Percentiles rank a stretch among this genome's conserved stretches.
Conservation (phyloP, 2,329 filamentous ascomycete species). For the Fusarium sp. region DNA sequence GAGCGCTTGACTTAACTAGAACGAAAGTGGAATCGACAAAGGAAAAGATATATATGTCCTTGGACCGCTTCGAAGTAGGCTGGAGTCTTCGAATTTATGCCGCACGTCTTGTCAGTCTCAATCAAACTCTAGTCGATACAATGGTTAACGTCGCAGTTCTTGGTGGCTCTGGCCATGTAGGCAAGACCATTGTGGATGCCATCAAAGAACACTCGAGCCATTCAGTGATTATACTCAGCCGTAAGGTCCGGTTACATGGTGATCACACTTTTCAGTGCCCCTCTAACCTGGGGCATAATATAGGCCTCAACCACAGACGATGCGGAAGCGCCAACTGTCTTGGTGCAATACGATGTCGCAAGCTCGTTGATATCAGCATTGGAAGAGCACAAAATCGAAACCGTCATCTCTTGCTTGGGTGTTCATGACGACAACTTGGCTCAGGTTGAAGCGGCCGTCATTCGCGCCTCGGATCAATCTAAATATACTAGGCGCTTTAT, state of each 20-base stretch:
- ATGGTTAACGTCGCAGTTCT: slow-evolving; percentile 31
- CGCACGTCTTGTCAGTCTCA: no score
- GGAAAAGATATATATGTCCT: no score
- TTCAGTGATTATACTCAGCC: slow-evolving; percentile 22
- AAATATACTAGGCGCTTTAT: slow-evolving; percentile 25
- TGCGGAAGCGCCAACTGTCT: background rate
- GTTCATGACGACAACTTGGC: background rate
- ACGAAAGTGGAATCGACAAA: no score
- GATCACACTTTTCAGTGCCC: no score
- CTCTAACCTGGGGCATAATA: background rate
- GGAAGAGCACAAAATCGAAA: background rate
- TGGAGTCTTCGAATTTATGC: no score
- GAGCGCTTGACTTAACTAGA: no score
- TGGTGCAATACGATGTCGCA: background rate
- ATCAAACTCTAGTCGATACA: background rate
- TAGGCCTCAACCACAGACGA: background rate
- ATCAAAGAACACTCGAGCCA: slow-evolving; percentile 10
- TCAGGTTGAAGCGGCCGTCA: background rate
- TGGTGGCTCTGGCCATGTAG: slow-evolving; percentile 30
- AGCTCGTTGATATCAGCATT: background rate
- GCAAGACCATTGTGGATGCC: slow-evolving; percentile 21
- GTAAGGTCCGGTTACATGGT: background rate
- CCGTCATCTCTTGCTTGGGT: background rate
- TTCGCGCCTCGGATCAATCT: slow-evolving; percentile 1
- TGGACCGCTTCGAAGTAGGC: no score